Percentiles rank a stretch among this genome's conserved stretches.
phyloP scores from a whole-genome alignment of 2,329 filamentous ascomycete genomes.

The Elsinoe fawcettii region DNA sequence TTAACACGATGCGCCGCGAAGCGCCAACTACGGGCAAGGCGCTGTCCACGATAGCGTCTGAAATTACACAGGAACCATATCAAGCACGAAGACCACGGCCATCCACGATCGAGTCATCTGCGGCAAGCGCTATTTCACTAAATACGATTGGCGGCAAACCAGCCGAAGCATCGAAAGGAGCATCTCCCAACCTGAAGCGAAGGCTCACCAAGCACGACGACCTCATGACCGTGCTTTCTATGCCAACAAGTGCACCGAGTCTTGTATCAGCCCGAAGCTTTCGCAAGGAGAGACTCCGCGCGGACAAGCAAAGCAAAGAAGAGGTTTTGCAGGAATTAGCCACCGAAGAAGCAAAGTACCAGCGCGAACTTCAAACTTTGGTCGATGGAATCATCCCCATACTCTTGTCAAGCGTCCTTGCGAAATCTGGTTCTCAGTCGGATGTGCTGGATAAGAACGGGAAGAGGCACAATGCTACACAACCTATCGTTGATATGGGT shows the following conservation, averaged over 20 bases:
- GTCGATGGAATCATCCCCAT: slow-evolving; percentile 95
- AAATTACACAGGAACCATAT: slow-evolving; percentile 42
- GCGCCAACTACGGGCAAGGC: slow-evolving; percentile 49
- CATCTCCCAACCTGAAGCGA: slow-evolving; percentile 53
- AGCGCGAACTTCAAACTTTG: slow-evolving; percentile 81
- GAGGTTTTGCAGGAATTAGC: slow-evolving; percentile 74
- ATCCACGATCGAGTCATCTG: slow-evolving; percentile 14
- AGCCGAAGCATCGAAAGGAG: slow-evolving; percentile 22
- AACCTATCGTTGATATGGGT: slow-evolving; percentile 91
- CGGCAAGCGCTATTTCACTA: slow-evolving; percentile 16
- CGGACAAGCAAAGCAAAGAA: slow-evolving; percentile 60
- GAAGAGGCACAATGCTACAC: slow-evolving; percentile 52
- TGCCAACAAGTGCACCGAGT: slow-evolving; percentile 59
- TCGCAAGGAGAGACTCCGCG: slow-evolving; percentile 60
- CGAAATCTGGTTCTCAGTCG: slow-evolving; percentile 49
- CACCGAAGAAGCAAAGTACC: slow-evolving; percentile 79
- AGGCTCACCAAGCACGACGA: slow-evolving; percentile 87
- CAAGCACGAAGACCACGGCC: slow-evolving; percentile 18
- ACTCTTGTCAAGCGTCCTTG: slow-evolving; percentile 74
- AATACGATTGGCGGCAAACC: slow-evolving; percentile 22
- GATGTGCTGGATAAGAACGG: slow-evolving; percentile 53
- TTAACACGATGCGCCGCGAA: slow-evolving; percentile 17
- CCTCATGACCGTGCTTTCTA: slow-evolving; percentile 82
- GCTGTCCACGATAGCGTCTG: slow-evolving; percentile 52
- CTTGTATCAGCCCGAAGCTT: slow-evolving; percentile 71